Percentiles rank a stretch among this genome's conserved stretches.
phyloP scores from a whole-genome alignment of 139 green algal genomes.

The Tetraselmis striata region DNA sequence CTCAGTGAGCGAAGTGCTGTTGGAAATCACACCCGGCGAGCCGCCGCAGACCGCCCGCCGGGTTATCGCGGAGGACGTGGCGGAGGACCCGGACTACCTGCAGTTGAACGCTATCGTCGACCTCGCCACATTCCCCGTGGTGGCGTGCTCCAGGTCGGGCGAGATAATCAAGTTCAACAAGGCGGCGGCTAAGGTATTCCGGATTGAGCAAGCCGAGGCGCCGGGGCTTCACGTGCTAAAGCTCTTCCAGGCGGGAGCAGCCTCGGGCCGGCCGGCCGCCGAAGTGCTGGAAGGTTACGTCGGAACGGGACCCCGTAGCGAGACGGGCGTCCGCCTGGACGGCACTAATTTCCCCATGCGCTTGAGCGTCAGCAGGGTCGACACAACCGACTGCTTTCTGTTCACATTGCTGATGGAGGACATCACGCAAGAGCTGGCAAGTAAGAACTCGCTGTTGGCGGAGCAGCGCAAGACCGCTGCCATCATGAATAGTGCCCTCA shows the following conservation, averaged over 20 bases:
- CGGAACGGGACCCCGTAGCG: not conserved
- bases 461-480: not conserved
- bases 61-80: not conserved
- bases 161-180: not conserved
- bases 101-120: not conserved
- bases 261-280: too few relatives aligned
- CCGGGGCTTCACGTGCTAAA: not conserved
- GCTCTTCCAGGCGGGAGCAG: not conserved
- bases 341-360: not conserved
- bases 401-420: not conserved
- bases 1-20: not conserved
- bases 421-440: not conserved
- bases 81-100: not conserved
- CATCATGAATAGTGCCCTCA: not conserved
- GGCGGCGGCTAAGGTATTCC: not conserved
- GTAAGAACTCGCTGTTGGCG: not conserved
- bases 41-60: not conserved
- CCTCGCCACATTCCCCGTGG: not conserved
- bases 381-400: not conserved
- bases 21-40: not conserved
- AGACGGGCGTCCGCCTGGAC: not conserved
- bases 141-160: not conserved
- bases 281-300: not conserved
- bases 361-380: not conserved
- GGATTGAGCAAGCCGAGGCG: not conserved